Percentiles rank a stretch among this genome's conserved stretches.
These are phyloP conservation scores for Wickerhamomyces canadensis DNA, from an alignment of 805 yeast species.

Conservation along the genomic window DNA sequence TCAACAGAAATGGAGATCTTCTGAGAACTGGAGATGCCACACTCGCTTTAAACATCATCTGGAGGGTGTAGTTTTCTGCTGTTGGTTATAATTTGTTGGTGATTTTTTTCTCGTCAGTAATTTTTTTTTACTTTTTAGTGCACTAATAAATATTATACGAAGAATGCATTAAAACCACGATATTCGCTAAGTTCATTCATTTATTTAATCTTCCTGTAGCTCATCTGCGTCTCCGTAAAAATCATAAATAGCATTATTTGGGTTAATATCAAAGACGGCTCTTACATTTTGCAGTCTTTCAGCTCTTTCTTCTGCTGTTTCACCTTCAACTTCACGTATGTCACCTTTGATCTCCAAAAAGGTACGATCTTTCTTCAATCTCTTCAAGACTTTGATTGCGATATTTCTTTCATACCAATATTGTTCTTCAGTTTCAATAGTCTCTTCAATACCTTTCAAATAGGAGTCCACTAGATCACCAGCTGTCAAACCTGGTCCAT, in stretches of 20 bases:
- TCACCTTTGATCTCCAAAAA: constrained; percentile 60
- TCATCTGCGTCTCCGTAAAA: constrained; percentile 19
- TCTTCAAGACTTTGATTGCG: constrained; percentile 73
- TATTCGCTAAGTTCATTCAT: neutral
- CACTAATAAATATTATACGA: no score
- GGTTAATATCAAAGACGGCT: constrained; percentile 45
- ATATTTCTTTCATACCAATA: constrained; percentile 65
- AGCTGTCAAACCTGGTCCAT: constrained; percentile 58
- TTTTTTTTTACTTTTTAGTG: no score
- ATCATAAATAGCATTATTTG: constrained; percentile 78
- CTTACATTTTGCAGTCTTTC: constrained; percentile 21
- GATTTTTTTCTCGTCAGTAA: no score
- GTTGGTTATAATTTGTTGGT: no score
- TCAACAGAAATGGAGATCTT: no score
- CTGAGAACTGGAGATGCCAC: no score
- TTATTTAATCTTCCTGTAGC: constrained; percentile 1
- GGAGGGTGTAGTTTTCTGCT: no score
- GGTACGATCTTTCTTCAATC: constrained; percentile 79
- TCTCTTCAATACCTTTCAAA: constrained; percentile 65
- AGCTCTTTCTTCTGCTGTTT: constrained; percentile 21
- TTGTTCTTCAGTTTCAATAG: constrained; percentile 62
- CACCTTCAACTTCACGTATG: constrained; percentile 19
- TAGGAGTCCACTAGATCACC: constrained; percentile 77
- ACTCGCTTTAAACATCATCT: no score
- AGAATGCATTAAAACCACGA: neutral